These are phyloP conservation scores for Cryptosporidium baileyi DNA, from an alignment of 169 alveolate genomes.

Conservation along the genomic window DNA sequence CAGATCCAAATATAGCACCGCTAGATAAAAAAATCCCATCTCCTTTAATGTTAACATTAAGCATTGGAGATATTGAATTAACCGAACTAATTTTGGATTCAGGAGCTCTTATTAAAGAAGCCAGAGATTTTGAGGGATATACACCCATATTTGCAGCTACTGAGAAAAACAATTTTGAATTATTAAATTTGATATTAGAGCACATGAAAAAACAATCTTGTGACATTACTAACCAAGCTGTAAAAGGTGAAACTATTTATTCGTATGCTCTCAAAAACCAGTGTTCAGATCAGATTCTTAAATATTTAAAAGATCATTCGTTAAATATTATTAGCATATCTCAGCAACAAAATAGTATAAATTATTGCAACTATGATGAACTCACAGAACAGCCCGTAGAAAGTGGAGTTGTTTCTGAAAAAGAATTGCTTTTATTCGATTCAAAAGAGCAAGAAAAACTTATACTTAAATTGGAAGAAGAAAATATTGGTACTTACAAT, in stretches of 20 bases:
- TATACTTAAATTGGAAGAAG: neutral
- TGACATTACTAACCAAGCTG: neutral
- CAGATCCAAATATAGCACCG: slow-evolving; percentile 46
- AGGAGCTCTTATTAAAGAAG: slow-evolving; percentile 20
- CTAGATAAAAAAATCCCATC: slow-evolving; percentile 5
- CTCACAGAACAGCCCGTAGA: slow-evolving; percentile 1
- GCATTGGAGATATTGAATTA: slow-evolving; percentile 36
- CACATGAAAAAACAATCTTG: slow-evolving; percentile 16
- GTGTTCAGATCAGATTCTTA: slow-evolving; percentile 23
- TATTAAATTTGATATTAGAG: slow-evolving; percentile 6
- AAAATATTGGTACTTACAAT: neutral
- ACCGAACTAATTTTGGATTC: slow-evolving; percentile 28
- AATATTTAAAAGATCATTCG: slow-evolving; percentile 18
- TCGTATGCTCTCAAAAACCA: slow-evolving; percentile 12
- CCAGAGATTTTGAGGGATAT: slow-evolving; percentile 56
- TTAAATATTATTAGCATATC: neutral
- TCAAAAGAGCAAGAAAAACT: neutral
- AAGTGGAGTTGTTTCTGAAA: neutral
- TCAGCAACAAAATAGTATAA: neutral
- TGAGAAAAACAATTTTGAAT: slow-evolving; percentile 28
- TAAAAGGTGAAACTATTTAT: slow-evolving; percentile 35
- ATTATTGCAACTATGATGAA: too few relatives aligned
- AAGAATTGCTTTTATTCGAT: neutral
- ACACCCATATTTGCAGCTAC: slow-evolving; percentile 48
- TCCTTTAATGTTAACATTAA: slow-evolving; percentile 16